These are phyloP conservation scores for Miscanthus lutarioriparius DNA, from an alignment of 176 grass and related monocot genomes.

Conservation along the genomic window DNA sequence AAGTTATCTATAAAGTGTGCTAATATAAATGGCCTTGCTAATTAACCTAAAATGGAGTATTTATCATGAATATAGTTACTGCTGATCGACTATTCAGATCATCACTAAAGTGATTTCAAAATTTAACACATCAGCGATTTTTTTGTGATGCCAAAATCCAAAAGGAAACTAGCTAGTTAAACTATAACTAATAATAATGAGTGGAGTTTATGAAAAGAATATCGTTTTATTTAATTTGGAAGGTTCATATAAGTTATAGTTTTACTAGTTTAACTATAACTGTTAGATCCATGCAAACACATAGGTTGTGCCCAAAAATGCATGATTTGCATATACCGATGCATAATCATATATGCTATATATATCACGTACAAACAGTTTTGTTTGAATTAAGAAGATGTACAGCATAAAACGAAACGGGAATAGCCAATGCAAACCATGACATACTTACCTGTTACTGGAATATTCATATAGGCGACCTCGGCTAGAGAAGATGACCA, in stretches of 20 bases:
- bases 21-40: neutral
- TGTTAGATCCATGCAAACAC: neutral
- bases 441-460: conserved; percentile 34
- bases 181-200: neutral
- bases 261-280: neutral
- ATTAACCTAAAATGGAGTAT: too few relatives aligned
- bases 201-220: neutral
- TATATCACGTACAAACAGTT: neutral
- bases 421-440: neutral
- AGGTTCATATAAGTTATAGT: neutral
- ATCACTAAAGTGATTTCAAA: neutral
- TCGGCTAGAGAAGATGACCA: conserved; percentile 46
- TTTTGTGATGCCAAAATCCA: neutral
- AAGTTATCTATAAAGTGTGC: neutral
- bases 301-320: neutral
- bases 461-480: conserved; percentile 45
- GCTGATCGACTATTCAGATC: neutral
- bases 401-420: neutral
- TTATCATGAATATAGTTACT: neutral
- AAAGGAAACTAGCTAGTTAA: neutral
- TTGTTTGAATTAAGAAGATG: neutral
- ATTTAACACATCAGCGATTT: neutral
- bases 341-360: neutral
- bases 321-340: neutral
- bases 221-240: neutral